Evolutionary conservation across 371 early-diverging fungal species (phyloP), one percentile per base, ranked within the genome.

Genomic region (Nematocida sp.): DNA sequence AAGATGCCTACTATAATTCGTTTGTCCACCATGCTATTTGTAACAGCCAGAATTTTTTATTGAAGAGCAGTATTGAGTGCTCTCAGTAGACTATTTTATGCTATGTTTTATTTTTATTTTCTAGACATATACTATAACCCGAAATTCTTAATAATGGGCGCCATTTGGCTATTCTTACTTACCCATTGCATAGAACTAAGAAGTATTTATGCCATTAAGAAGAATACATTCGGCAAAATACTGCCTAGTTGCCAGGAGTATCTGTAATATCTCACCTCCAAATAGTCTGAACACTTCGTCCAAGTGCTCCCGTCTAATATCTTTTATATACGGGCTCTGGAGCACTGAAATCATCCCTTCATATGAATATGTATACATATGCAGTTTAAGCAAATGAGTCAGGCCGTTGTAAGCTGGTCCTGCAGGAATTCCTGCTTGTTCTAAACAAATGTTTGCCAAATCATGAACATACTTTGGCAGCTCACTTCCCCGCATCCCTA

Each of bases 401-500:
- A 67, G 52, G 7, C 6, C 27, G 2, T 20, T n/a, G 50, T 67
- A 67, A 20, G 7, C 15, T 20, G n/a, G 27, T 0, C 23, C 46
- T 11, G 1, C 6, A 11, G 69, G 69, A 5, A 67, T 44, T 6
- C 54, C 25, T 11, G 25, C 11, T 40, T 67, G 50, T 15, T 27
- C 23, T 40, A 52, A 15, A 40, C 54, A 67, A 18, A 25, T 20
- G 6, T 52, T 40, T n/a, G 69, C 69, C 6, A 67, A 67, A 6
- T 20, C n/a, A 20, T 67, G n/a, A 1, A 64, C 44, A 42, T 45
- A 64, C 45, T 42, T 64, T 11, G 64, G 64, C 4, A 64, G 64
- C 7, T 64, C 64, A 42, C 64, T 64, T 45, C 64, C 64, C 23
- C 64, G 33, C 13, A 64, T 42, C 42, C 64, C 64, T 20, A 64